Percentiles rank a stretch among this genome's conserved stretches.
Conservation (phyloP, 2,329 filamentous ascomycete genomes). For the Nemania diffusa region DNA sequence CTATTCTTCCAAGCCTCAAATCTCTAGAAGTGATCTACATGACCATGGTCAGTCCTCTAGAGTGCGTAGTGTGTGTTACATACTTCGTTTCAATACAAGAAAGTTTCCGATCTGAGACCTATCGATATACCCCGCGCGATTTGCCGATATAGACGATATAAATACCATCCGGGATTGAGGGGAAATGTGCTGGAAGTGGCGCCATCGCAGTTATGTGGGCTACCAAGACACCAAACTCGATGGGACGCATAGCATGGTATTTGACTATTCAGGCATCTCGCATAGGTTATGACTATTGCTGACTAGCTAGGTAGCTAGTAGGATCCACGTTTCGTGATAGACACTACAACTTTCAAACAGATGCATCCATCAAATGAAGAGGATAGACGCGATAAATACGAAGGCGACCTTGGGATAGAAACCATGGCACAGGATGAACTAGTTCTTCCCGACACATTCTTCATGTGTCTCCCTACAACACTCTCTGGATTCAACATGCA, state of each 20-base stretch:
- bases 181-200: constrained; percentile 28
- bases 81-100: not conserved
- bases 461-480: constrained; percentile 25
- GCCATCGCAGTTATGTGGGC: constrained; percentile 18
- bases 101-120: constrained; percentile 16
- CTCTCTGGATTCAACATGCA: constrained; percentile 25
- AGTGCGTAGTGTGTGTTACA: no score
- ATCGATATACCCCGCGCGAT: constrained; percentile 11
- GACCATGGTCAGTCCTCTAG: no score
- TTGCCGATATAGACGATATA: constrained; percentile 13
- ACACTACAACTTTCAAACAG: constrained; percentile 20
- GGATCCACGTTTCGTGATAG: constrained; percentile 22
- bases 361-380: constrained; percentile 19
- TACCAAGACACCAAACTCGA: constrained; percentile 11
- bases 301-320: constrained; percentile 13
- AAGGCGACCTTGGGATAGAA: constrained; percentile 15
- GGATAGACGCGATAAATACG: not conserved
- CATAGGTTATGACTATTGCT: not conserved
- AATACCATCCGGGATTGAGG: constrained; percentile 9
- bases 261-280: not conserved
- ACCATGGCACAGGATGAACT: constrained; percentile 16
- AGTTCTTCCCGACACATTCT: constrained; percentile 5
- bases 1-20: no score
- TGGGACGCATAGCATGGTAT: constrained; percentile 7
- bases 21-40: no score